These are phyloP conservation scores for Babesia bigemina DNA, from an alignment of 169 alveolate genomes.

Conservation along the genomic window DNA sequence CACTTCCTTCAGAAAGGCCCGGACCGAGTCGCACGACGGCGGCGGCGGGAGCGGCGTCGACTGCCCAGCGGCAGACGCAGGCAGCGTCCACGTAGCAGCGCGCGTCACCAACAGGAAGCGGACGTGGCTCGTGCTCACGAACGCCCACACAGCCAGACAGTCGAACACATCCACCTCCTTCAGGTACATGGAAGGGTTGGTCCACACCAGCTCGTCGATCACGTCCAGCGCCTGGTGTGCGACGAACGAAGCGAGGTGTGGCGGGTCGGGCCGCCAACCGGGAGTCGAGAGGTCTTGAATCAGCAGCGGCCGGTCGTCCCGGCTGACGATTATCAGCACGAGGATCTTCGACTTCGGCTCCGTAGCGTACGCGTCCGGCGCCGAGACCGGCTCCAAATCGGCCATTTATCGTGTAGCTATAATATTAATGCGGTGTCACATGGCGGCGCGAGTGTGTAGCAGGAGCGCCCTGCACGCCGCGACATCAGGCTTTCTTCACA, in stretches of 20 bases:
- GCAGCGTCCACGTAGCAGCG: conserved; percentile 47
- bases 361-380: conserved; percentile 1
- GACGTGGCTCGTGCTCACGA: conserved; percentile 84
- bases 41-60: conserved; percentile 54
- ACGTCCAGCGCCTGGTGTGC: conserved; percentile 88
- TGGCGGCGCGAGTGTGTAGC: conserved; percentile 5
- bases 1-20: conserved; percentile 79
- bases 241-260: conserved; percentile 86
- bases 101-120: conserved; percentile 81
- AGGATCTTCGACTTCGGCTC: conserved; percentile 64
- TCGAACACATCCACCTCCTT: conserved; percentile 84
- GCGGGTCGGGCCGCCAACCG: conserved; percentile 83
- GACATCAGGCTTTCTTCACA: conserved; percentile 50
- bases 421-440: conserved; percentile 1
- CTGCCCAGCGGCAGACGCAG: conserved; percentile 16
- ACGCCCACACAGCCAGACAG: conserved; percentile 85
- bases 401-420: conserved; percentile 13
- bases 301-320: conserved; percentile 85
- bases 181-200: conserved; percentile 74
- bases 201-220: conserved; percentile 83
- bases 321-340: conserved; percentile 86
- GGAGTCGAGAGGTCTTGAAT: conserved; percentile 86
- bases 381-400: conserved; percentile 19
- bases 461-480: neutral
- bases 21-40: conserved; percentile 80